phyloP scores from a whole-genome alignment of 2,329 filamentous ascomycete species.

The Trichophaea hybrida region DNA sequence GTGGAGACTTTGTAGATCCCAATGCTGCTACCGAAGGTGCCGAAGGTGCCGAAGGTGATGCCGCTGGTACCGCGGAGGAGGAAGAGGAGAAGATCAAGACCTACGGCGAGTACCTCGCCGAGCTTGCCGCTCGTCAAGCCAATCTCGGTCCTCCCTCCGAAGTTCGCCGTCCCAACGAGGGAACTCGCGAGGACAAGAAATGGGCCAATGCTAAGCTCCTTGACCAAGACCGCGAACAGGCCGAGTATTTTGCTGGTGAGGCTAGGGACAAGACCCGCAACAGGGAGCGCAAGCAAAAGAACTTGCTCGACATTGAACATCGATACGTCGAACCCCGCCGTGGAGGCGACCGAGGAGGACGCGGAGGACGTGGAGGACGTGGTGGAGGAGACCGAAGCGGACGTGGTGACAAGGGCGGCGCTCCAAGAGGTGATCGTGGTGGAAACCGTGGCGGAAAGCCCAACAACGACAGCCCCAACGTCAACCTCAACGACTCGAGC shows the following conservation, averaged over 20 bases:
- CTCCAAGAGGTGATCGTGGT: slow-evolving; percentile 41
- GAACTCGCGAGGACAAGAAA: slow-evolving; percentile 76
- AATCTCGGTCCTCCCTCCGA: slow-evolving; percentile 49
- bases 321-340: slow-evolving; percentile 55
- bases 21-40: slow-evolving; percentile 31
- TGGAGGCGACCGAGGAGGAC: slow-evolving; percentile 40
- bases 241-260: slow-evolving; percentile 62
- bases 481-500: slow-evolving; percentile 38
- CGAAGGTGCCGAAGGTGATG: slow-evolving; percentile 24
- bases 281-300: slow-evolving; percentile 86
- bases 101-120: slow-evolving; percentile 74
- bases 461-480: slow-evolving; percentile 28
- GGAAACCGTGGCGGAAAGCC: slow-evolving; percentile 36
- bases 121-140: slow-evolving; percentile 61
- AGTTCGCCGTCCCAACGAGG: slow-evolving; percentile 85
- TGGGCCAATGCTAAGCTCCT: slow-evolving; percentile 72
- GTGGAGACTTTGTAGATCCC: slow-evolving; percentile 42
- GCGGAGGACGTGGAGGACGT: slow-evolving; percentile 41
- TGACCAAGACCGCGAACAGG: slow-evolving; percentile 47
- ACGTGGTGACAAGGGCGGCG: slow-evolving; percentile 35
- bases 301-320: slow-evolving; percentile 75
- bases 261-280: slow-evolving; percentile 68
- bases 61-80: slow-evolving; percentile 30
- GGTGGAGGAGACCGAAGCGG: slow-evolving; percentile 35
- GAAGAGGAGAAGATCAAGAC: slow-evolving; percentile 80